These are phyloP conservation scores for Fusarium domesticum DNA, from an alignment of 2,329 filamentous ascomycete genomes.

Conservation along the genomic window DNA sequence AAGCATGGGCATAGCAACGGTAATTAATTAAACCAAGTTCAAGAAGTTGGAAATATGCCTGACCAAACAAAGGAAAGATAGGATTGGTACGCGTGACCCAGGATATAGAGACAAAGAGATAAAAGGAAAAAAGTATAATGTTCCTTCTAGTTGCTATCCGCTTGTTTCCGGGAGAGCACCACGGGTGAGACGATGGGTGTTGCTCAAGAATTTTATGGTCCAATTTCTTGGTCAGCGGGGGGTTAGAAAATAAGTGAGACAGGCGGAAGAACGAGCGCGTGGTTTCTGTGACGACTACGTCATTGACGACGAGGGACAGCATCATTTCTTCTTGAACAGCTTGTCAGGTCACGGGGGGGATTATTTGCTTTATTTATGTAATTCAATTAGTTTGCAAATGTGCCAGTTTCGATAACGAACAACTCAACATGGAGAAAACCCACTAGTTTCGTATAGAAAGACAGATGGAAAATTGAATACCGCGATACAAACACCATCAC, in stretches of 20 bases:
- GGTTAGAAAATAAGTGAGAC: constrained; percentile 14
- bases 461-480: background rate
- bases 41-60: background rate
- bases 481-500: background rate
- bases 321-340: constrained; percentile 13
- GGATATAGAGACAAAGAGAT: background rate
- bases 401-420: too few relatives aligned
- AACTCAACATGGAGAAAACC: too few relatives aligned
- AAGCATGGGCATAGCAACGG: background rate
- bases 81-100: background rate
- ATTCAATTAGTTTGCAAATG: background rate
- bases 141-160: too few relatives aligned
- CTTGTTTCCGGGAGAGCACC: too few relatives aligned
- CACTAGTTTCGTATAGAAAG: too few relatives aligned
- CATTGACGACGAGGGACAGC: constrained; percentile 21
- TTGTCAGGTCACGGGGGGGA: background rate
- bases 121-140: background rate
- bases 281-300: constrained; percentile 30
- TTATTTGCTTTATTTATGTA: background rate
- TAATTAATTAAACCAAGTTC: background rate
- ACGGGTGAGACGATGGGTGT: too few relatives aligned
- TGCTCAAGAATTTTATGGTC: too few relatives aligned
- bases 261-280: constrained; percentile 25
- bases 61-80: background rate
- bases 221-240: background rate